Conservation (phyloP, 2,329 filamentous ascomycete species). For the Pseudogymnoascus sp. region DNA sequence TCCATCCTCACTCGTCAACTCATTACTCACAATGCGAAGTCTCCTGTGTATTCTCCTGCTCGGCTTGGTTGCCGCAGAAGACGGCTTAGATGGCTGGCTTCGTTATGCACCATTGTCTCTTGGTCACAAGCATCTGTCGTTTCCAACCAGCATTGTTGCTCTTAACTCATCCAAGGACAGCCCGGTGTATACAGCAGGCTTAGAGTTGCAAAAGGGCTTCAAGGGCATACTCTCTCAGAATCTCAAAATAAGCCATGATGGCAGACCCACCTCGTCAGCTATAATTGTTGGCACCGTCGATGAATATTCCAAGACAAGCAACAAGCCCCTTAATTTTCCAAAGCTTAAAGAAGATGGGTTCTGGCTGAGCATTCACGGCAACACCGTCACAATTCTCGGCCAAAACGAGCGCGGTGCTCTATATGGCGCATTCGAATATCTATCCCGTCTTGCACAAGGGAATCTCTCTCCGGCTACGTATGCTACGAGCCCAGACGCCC, state of each 20-base stretch:
- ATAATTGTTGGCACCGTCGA: slow-evolving; percentile 42
- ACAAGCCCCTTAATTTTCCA: slow-evolving; percentile 23
- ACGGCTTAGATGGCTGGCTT: slow-evolving; percentile 54
- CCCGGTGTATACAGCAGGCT: slow-evolving; percentile 50
- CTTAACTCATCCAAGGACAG: slow-evolving; percentile 45
- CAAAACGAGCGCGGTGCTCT: slow-evolving; percentile 58
- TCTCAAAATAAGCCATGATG: slow-evolving; percentile 28
- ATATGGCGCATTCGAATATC: slow-evolving; percentile 61
- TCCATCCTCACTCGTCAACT: background rate
- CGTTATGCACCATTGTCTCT: slow-evolving; percentile 49
- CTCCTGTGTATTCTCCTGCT: background rate
- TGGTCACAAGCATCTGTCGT: slow-evolving; percentile 28
- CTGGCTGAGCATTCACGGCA: slow-evolving; percentile 42
- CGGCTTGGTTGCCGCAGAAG: slow-evolving; percentile 37
- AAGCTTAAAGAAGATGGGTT: slow-evolving; percentile 49
- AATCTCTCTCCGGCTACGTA: slow-evolving; percentile 41
- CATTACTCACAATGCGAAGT: background rate
- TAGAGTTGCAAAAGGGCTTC: slow-evolving; percentile 50
- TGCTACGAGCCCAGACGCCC: slow-evolving; percentile 47
- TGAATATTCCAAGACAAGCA: slow-evolving; percentile 30
- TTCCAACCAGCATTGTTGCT: slow-evolving; percentile 40
- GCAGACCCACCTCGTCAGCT: slow-evolving; percentile 22
- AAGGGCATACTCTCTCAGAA: slow-evolving; percentile 45
- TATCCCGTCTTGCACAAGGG: slow-evolving; percentile 54
- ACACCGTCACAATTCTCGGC: slow-evolving; percentile 48